A percentile compares a stretch with the other conserved stretches of the same genome.
phyloP scores from a whole-genome alignment of 2,329 filamentous ascomycete genomes.

The Colletotrichum sp. region DNA sequence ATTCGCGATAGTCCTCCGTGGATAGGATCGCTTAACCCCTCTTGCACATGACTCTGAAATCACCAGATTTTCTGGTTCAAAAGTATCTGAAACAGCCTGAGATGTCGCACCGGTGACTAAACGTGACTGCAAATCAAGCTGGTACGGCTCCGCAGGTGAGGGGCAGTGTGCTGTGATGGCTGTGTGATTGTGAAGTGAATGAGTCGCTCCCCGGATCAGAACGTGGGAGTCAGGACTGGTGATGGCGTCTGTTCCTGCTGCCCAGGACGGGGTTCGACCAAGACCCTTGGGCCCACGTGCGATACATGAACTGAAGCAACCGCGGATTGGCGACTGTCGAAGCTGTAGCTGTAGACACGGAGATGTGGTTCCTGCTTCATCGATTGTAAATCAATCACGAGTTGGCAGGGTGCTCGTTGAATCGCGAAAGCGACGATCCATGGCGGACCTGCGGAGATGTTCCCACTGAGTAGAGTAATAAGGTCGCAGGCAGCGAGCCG shows the following conservation, averaged over 20 bases:
- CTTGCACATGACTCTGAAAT: neutral
- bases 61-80: neutral
- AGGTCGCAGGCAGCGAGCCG: neutral
- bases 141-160: neutral
- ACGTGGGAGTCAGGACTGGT: neutral
- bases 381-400: neutral
- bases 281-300: conserved; percentile 1
- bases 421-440: neutral
- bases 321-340: neutral
- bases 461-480: neutral
- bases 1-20: neutral
- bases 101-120: neutral
- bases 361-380: neutral
- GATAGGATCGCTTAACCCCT: neutral
- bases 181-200: neutral
- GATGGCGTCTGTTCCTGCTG: neutral
- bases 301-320: neutral
- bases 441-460: neutral
- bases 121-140: conserved; percentile 3
- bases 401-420: neutral
- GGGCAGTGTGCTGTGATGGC: neutral
- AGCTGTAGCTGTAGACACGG: neutral
- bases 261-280: neutral
- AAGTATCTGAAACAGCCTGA: neutral
- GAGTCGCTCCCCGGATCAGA: neutral